phyloP scores from a whole-genome alignment of 2,329 filamentous ascomycete genomes.

The Stachybotrys chartarum region DNA sequence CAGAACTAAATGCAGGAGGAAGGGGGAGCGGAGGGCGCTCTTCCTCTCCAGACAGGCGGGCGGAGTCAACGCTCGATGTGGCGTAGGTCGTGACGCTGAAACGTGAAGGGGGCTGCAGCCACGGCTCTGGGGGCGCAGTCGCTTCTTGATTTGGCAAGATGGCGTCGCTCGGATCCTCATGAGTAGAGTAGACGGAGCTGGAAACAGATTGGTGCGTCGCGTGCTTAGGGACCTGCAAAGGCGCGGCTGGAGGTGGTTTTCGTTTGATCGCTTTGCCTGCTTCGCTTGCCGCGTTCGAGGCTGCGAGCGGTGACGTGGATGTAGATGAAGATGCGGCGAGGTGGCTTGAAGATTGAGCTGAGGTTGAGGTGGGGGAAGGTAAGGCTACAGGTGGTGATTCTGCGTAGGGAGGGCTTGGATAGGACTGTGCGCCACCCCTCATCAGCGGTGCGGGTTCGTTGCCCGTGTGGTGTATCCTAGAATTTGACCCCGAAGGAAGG shows the following conservation, averaged over 20 bases:
- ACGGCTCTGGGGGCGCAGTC: slow-evolving; percentile 23
- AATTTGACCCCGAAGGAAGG: slow-evolving; percentile 24
- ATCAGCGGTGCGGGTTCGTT: slow-evolving; percentile 6
- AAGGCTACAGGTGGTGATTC: slow-evolving; percentile 15
- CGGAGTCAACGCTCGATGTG: slow-evolving; percentile 32
- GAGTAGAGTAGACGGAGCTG: slow-evolving; percentile 27
- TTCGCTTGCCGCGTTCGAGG: slow-evolving; percentile 6
- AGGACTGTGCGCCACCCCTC: slow-evolving; percentile 14
- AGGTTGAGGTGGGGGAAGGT: slow-evolving; percentile 4
- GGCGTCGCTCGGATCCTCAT: slow-evolving; percentile 14
- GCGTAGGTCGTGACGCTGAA: slow-evolving; percentile 60
- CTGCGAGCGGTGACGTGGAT: not conserved
- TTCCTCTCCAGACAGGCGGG: slow-evolving; percentile 15
- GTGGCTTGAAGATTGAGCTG: slow-evolving; percentile 2
- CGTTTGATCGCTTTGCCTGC: slow-evolving; percentile 34
- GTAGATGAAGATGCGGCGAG: slow-evolving; percentile 8
- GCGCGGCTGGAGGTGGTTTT: slow-evolving; percentile 32
- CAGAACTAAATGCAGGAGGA: slow-evolving; percentile 12
- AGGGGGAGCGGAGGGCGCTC: slow-evolving; percentile 13
- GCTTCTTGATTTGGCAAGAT: slow-evolving; percentile 8
- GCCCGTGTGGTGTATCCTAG: slow-evolving; percentile 12
- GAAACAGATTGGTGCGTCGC: slow-evolving; percentile 22
- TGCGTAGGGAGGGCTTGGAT: slow-evolving; percentile 25
- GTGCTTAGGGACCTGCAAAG: slow-evolving; percentile 13
- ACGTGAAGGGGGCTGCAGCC: slow-evolving; percentile 48